These are phyloP conservation scores for Wickerhamomyces sp. DNA, from an alignment of 1,139 yeast species.

Conservation along the genomic window DNA sequence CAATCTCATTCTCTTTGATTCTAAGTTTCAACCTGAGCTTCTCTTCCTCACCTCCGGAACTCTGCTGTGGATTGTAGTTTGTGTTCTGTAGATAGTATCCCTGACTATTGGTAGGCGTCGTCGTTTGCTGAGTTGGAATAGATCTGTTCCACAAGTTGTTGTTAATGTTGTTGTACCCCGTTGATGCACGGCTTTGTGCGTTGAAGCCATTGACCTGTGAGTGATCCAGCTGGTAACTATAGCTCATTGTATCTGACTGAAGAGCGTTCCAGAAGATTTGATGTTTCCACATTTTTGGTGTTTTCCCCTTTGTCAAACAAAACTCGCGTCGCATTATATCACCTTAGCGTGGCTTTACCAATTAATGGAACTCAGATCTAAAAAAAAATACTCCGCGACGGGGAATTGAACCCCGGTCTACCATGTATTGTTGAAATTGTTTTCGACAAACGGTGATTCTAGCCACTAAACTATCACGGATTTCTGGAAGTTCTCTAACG, in stretches of 20 bases:
- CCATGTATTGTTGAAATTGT: conserved; percentile 42
- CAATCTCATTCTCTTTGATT: conserved; percentile 35
- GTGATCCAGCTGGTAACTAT: neutral
- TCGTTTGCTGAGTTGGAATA: neutral
- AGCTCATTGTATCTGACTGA: too few species aligned
- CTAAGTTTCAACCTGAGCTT: conserved; percentile 26
- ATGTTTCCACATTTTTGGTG: too few species aligned
- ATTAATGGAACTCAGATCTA: neutral
- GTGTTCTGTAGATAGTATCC: neutral
- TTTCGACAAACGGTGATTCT: conserved; percentile 8
- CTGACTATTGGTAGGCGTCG: neutral
- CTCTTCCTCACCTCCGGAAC: conserved; percentile 13
- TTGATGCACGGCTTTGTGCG: too few species aligned
- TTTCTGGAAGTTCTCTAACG: too few species aligned
- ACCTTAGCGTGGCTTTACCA: neutral
- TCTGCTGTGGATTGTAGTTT: neutral
- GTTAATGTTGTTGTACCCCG: neutral
- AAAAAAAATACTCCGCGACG: conserved; percentile 47
- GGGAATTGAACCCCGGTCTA: conserved; percentile 70
- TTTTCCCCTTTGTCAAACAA: too few species aligned
- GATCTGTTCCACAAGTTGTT: conserved; percentile 1
- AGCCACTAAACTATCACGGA: conserved; percentile 11
- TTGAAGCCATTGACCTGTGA: neutral
- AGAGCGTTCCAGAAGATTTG: too few species aligned
- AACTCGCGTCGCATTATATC: too few species aligned